phyloP scores from a whole-genome alignment of 2,329 filamentous ascomycete species.

The Sporothrix curviconia region DNA sequence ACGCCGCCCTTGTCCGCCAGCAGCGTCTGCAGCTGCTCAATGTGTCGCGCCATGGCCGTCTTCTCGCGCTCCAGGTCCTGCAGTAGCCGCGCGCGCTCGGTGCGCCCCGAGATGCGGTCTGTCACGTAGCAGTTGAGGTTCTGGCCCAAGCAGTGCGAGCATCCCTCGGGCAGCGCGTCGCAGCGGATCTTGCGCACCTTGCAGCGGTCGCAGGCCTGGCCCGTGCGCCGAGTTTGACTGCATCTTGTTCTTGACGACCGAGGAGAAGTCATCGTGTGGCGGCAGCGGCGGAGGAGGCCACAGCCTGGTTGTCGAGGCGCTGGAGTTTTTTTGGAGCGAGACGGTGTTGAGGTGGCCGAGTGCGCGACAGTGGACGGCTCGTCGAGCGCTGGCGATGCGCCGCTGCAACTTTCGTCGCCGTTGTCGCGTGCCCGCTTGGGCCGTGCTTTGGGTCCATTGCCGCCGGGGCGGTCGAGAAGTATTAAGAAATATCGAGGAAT shows the following conservation, averaged over 20 bases:
- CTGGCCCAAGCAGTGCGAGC: constrained; percentile 72
- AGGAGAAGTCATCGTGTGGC: constrained; percentile 51
- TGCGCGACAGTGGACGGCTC: no score
- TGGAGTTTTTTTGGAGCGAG: background rate
- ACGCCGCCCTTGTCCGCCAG: constrained; percentile 52
- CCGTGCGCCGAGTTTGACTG: constrained; percentile 58
- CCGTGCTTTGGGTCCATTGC: no score
- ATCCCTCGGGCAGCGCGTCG: constrained; percentile 72
- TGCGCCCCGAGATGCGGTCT: constrained; percentile 77
- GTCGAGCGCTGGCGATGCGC: no score
- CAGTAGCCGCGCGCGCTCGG: constrained; percentile 71
- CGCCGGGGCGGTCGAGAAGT: no score
- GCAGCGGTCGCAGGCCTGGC: constrained; percentile 83
- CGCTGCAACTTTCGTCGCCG: no score
- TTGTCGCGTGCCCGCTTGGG: no score
- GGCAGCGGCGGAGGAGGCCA: no score
- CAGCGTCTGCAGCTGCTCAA: constrained; percentile 62
- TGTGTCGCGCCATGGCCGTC: constrained; percentile 57
- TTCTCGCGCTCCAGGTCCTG: constrained; percentile 70
- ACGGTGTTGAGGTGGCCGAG: background rate
- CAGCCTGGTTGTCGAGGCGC: background rate
- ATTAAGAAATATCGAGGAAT: no score
- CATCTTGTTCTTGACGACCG: constrained; percentile 49
- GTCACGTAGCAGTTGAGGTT: constrained; percentile 76
- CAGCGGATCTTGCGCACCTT: constrained; percentile 88